These are phyloP conservation scores for Starmerella geochares DNA, from an alignment of 805 yeast genomes.

Conservation along the genomic window DNA sequence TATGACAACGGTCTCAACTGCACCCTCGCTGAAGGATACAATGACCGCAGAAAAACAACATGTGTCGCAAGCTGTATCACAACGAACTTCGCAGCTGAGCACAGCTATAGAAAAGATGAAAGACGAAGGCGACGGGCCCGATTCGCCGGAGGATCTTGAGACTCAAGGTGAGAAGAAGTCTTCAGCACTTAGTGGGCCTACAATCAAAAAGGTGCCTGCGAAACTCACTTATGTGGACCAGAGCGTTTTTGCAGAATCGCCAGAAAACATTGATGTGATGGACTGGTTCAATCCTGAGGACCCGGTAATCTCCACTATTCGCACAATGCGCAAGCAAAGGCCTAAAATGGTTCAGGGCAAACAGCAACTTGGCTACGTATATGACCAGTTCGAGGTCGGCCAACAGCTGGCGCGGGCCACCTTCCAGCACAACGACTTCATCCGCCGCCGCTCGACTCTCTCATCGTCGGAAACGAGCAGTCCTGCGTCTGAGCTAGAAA, in stretches of 20 bases:
- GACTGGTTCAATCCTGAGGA: slow-evolving; percentile 22
- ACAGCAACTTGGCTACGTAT: slow-evolving; percentile 33
- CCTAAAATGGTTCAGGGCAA: slow-evolving; percentile 37
- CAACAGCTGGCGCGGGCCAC: slow-evolving; percentile 25
- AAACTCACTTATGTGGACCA: slow-evolving; percentile 28
- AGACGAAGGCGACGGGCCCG: background rate
- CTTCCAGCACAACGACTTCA: slow-evolving; percentile 5
- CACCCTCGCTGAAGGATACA: slow-evolving; percentile 4
- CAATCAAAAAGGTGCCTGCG: slow-evolving; percentile 19
- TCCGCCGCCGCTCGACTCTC: slow-evolving; percentile 12
- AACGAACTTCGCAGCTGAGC: background rate
- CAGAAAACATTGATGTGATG: slow-evolving; percentile 21
- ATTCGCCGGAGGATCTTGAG: background rate
- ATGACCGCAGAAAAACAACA: background rate
- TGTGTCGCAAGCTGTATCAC: background rate
- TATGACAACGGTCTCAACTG: slow-evolving; percentile 12
- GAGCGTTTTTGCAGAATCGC: slow-evolving; percentile 23
- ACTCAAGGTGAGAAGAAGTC: slow-evolving; percentile 4
- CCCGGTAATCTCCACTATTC: slow-evolving; percentile 27
- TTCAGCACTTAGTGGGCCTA: slow-evolving; percentile 23
- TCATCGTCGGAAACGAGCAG: slow-evolving; percentile 1
- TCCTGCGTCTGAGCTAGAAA: background rate
- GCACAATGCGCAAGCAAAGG: slow-evolving; percentile 34
- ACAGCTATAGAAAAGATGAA: background rate
- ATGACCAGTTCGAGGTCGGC: slow-evolving; percentile 30